Conservation (phyloP, 140 eudicot species). For the Senecio squalidus region DNA sequence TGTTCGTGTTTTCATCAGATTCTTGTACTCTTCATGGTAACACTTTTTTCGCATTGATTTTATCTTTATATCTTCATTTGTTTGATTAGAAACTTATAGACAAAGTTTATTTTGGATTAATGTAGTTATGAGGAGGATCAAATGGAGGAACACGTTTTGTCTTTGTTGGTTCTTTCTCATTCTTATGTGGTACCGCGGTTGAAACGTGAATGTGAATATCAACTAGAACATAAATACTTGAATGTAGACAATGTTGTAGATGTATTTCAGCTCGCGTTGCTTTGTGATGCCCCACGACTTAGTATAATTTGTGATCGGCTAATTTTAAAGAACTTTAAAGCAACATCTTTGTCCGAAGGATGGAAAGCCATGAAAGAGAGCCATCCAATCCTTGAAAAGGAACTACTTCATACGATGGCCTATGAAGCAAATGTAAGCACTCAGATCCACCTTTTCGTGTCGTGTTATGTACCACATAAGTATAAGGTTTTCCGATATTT, state of each 20-base stretch:
- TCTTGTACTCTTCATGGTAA: slow-evolving; percentile 87
- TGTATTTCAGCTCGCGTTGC: slow-evolving; percentile 77
- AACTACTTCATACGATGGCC: slow-evolving; percentile 36
- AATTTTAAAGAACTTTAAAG: slow-evolving; percentile 56
- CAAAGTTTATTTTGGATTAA: not conserved
- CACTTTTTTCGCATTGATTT: not conserved
- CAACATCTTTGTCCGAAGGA: slow-evolving; percentile 58
- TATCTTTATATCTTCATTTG: not conserved
- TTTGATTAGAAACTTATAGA: not conserved
- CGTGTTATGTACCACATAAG: not conserved
- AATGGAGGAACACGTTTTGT: slow-evolving; percentile 58
- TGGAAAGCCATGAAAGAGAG: slow-evolving; percentile 87
- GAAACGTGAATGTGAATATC: slow-evolving; percentile 63
- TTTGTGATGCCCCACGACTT: slow-evolving; percentile 93
- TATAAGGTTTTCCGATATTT: not conserved
- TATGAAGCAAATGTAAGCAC: slow-evolving; percentile 58
- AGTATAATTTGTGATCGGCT: slow-evolving; percentile 70
- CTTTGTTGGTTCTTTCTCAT: slow-evolving; percentile 80
- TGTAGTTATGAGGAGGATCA: slow-evolving; percentile 72
- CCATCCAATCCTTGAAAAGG: slow-evolving; percentile 77
- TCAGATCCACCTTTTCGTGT: not conserved
- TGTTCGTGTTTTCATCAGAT: slow-evolving; percentile 78
- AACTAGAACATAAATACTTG: slow-evolving; percentile 52
- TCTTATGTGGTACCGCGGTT: slow-evolving; percentile 61
- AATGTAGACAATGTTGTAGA: slow-evolving; percentile 65